These are phyloP conservation scores for Cryptomeria japonica DNA, from an alignment of 75 land plant genomes.

Conservation along the genomic window DNA sequence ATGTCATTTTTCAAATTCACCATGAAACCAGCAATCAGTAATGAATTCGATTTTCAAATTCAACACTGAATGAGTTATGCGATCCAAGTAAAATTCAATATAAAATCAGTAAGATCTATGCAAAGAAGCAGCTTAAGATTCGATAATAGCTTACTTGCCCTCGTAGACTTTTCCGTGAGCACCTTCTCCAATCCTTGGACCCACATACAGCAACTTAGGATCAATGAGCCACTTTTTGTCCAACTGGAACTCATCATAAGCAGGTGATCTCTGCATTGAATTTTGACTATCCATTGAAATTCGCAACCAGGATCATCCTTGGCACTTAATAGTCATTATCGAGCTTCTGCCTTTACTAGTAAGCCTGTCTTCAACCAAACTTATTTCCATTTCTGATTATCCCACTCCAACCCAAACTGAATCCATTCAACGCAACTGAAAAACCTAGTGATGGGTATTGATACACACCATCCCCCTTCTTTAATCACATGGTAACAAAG, in stretches of 20 bases:
- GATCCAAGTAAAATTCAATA: neutral
- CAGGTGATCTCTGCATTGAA: constrained; percentile 6
- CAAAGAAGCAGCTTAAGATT: neutral
- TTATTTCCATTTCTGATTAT: constrained; percentile 7
- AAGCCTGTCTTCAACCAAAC: neutral
- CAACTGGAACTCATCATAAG: constrained; percentile 41
- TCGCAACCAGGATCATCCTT: constrained; percentile 9
- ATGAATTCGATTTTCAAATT: neutral
- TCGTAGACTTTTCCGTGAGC: constrained; percentile 97
- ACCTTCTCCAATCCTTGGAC: constrained; percentile 92
- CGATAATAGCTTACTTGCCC: constrained; percentile 75
- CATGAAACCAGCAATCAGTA: neutral
- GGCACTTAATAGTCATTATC: neutral
- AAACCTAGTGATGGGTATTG: neutral
- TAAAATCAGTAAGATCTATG: neutral
- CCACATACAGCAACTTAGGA: constrained; percentile 82
- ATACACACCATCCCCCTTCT: neutral
- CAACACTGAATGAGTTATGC: neutral
- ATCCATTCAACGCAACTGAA: neutral
- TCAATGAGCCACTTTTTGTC: constrained; percentile 82
- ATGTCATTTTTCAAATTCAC: neutral
- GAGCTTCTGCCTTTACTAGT: neutral
- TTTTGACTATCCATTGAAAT: constrained; percentile 12
- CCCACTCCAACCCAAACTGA: constrained; percentile 5
- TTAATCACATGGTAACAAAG: neutral